Evolutionary conservation across 345 rosid species (phyloP), one percentile per base, ranked within the genome.

Genomic region (Orychophragmus violaceus): DNA sequence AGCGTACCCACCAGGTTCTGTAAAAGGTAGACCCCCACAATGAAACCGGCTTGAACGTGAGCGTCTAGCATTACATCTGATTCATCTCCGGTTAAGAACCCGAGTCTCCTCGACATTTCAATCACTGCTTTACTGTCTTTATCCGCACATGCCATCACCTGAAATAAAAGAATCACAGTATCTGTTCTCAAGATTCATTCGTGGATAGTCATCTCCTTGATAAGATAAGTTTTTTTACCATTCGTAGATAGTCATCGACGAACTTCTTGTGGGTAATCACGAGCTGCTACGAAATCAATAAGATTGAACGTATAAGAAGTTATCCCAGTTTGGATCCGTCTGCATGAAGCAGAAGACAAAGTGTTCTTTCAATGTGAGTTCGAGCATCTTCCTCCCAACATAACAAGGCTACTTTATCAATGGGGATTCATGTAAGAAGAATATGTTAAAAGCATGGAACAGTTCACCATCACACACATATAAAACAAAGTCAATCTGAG

Each of bases 251-350:
- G 80, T 88, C 80, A 77, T 94, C 95, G 17, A 90, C 96, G 59
- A 94, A 94, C 33, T 73, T 59, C 79, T 84, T 90, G n/a, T 95
- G n/a, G 91, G 79, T 77, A 94, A 72, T 84, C 91, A 29, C 96
- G 85, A 12, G 99, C 90, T 61, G 99, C 99, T 75, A 97, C 99
- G 8, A 94, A 90, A 81, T 92, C 96, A 0, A 92, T 87, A 64
- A 92, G 95, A 80, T 87, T 89, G 49, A 14, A 89, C 76, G 57
- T 79, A 89, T 71, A 92, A 79, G 85, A 92, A 89, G 72, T 89
- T 92, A 66, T 96, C 55, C 98, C 98, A 92, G 66, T 89, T 92
- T 53, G 98, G 98, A 77, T 92, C 98, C 0, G 98, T 92, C 85
- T 89, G 89, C 98, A 89, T 92, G 77, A 89, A 92, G 65, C 86